A percentile compares a stretch with the other conserved stretches of the same genome.
Conservation (phyloP, 2,329 filamentous ascomycete species). For the Clonostachys chloroleuca region DNA sequence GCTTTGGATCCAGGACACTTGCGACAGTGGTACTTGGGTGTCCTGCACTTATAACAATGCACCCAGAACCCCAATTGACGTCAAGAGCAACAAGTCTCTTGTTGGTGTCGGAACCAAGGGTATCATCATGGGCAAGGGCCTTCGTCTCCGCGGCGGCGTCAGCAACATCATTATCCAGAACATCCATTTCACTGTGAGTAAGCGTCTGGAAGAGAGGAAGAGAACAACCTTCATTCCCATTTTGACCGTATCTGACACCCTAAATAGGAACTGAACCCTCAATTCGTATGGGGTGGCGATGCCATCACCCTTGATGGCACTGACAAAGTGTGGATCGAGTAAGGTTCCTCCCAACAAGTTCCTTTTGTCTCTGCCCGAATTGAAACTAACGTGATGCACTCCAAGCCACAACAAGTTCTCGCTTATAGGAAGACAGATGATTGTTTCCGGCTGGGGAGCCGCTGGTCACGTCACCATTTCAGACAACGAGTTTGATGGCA, state of each 20-base stretch:
- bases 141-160: constrained; percentile 39
- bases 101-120: constrained; percentile 45
- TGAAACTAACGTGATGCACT: neutral
- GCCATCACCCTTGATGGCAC: constrained; percentile 46
- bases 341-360: constrained; percentile 26
- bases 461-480: constrained; percentile 33
- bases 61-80: constrained; percentile 38
- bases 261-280: constrained; percentile 38
- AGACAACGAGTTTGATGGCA: constrained; percentile 39
- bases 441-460: neutral
- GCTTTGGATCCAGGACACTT: neutral
- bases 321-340: constrained; percentile 44
- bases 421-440: neutral
- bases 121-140: constrained; percentile 53
- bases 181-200: constrained; percentile 38
- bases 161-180: constrained; percentile 59
- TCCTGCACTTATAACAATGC: constrained; percentile 1
- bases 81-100: constrained; percentile 53
- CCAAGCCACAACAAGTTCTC: neutral
- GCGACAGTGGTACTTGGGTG: neutral
- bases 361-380: too few relatives aligned
- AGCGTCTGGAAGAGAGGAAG: too few relatives aligned
- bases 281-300: constrained; percentile 57
- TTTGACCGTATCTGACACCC: too few relatives aligned
- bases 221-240: too few relatives aligned